A percentile compares a stretch with the other conserved stretches of the same genome.
phyloP scores from a whole-genome alignment of 371 early-diverging fungal genomes.

The Syncephalastrum contaminatum region DNA sequence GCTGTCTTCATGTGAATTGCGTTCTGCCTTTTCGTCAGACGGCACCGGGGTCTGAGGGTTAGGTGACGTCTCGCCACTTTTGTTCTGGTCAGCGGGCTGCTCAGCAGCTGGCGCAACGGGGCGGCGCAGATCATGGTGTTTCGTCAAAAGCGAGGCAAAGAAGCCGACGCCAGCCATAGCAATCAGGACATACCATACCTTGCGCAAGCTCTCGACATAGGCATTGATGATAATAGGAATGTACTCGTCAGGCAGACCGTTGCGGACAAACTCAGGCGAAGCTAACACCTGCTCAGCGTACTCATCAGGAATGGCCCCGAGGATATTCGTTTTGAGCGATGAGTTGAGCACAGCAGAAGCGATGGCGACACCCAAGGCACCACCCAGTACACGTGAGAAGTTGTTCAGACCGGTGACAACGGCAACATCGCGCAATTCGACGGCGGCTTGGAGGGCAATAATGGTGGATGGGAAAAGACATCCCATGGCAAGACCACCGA shows the following conservation, averaged over 20 bases:
- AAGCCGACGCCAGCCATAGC: constrained; percentile 35
- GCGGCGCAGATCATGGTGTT: constrained; percentile 10
- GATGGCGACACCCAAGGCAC: constrained; percentile 45
- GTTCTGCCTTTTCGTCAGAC: too few relatives aligned
- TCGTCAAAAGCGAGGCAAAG: constrained; percentile 10
- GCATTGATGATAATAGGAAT: constrained; percentile 16
- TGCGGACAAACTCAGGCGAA: constrained; percentile 35
- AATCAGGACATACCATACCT: constrained; percentile 41
- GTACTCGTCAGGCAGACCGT: constrained; percentile 36
- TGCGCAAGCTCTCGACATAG: constrained; percentile 28
- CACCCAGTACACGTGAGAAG: constrained; percentile 41
- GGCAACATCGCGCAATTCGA: constrained; percentile 37
- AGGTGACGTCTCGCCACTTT: too few relatives aligned
- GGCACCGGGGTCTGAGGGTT: too few relatives aligned
- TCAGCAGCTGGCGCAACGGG: background rate
- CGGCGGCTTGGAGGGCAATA: constrained; percentile 45
- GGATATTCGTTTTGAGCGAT: constrained; percentile 24
- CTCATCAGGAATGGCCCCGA: constrained; percentile 25
- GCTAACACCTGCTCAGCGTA: constrained; percentile 19
- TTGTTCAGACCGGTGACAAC: constrained; percentile 43
- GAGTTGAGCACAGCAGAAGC: constrained; percentile 34
- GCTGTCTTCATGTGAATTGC: too few relatives aligned
- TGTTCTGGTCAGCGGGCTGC: too few relatives aligned
- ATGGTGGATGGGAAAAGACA: constrained; percentile 38
- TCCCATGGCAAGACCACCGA: constrained; percentile 31